These are phyloP conservation scores for Luzula sylvatica DNA, from an alignment of 176 grass and related monocot genomes.

Conservation along the genomic window DNA sequence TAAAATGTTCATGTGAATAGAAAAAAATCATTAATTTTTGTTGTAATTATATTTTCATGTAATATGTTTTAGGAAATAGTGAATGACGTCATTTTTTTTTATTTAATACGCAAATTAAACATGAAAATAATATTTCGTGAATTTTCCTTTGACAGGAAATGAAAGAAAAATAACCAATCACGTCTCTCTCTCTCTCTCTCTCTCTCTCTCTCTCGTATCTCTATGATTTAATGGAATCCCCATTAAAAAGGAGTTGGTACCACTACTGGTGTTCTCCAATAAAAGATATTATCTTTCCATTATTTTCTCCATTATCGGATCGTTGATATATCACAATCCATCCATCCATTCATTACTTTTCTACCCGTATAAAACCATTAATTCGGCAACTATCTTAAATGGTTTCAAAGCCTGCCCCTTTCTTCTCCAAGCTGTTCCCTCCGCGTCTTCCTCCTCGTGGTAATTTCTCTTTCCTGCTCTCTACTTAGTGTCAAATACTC, in stretches of 20 bases:
- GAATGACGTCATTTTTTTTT: too few species aligned
- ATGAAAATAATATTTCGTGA: too few species aligned
- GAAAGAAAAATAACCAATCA: too few species aligned
- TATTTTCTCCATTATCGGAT: background rate
- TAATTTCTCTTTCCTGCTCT: conserved; percentile 1
- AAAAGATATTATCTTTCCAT: background rate
- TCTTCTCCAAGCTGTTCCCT: conserved; percentile 3
- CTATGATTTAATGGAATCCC: too few species aligned
- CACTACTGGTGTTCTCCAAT: background rate
- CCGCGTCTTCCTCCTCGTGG: conserved; percentile 16
- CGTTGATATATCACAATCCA: conserved; percentile 6
- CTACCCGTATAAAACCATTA: background rate
- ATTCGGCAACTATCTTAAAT: conserved; percentile 8
- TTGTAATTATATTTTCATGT: too few species aligned
- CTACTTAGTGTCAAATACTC: background rate
- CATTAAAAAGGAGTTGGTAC: too few species aligned
- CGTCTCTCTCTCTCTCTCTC: background rate
- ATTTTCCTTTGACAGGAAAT: too few species aligned
- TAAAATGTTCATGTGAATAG: too few species aligned
- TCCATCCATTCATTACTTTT: conserved; percentile 3
- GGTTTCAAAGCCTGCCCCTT: background rate
- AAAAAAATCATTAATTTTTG: too few species aligned
- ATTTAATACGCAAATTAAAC: too few species aligned
- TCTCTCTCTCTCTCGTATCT: background rate
- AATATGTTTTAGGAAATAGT: too few species aligned